A percentile compares a stretch with the other conserved stretches of the same genome.
Evolutionary conservation across 306 rosid genomes (phyloP).

Genomic region (Dicorynia guianensis): DNA sequence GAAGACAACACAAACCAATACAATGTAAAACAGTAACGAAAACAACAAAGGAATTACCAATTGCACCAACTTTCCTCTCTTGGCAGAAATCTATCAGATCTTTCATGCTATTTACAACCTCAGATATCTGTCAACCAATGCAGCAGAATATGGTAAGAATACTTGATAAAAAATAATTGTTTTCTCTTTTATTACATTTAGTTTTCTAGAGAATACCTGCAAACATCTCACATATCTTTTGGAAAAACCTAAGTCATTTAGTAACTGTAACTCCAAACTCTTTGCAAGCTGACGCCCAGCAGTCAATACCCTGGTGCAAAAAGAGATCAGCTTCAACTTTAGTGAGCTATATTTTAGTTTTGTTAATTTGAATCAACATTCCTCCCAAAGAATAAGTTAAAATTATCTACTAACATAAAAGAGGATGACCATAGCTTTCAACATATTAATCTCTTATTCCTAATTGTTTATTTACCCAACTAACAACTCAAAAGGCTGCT

Average conservation of each 20-base stretch:
- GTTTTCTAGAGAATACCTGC: constrained; percentile 70
- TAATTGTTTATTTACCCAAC: background rate
- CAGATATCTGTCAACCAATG: constrained; percentile 63
- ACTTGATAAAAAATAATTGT: background rate
- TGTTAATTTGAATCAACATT: background rate
- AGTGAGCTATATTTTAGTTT: background rate
- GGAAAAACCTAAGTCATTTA: constrained; percentile 94
- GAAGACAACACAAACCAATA: background rate
- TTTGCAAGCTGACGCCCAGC: constrained; percentile 96
- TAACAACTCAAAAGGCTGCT: background rate
- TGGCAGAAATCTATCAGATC: constrained; percentile 77
- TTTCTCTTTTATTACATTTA: constrained; percentile 15
- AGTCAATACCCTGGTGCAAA: constrained; percentile 74
- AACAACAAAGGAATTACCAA: constrained; percentile 52
- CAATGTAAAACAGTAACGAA: background rate
- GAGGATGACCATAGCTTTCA: too few relatives aligned
- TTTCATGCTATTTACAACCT: constrained; percentile 83
- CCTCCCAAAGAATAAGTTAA: background rate
- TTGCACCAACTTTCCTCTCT: constrained; percentile 65
- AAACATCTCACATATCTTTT: constrained; percentile 97
- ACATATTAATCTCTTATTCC: too few relatives aligned
- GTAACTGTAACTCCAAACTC: constrained; percentile 86
- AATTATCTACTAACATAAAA: background rate
- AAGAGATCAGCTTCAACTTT: constrained; percentile 33
- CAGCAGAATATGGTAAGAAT: constrained; percentile 19